A percentile compares a stretch with the other conserved stretches of the same genome.
phyloP scores from a whole-genome alignment of 148 eudicot species.

The Cornus controversa region DNA sequence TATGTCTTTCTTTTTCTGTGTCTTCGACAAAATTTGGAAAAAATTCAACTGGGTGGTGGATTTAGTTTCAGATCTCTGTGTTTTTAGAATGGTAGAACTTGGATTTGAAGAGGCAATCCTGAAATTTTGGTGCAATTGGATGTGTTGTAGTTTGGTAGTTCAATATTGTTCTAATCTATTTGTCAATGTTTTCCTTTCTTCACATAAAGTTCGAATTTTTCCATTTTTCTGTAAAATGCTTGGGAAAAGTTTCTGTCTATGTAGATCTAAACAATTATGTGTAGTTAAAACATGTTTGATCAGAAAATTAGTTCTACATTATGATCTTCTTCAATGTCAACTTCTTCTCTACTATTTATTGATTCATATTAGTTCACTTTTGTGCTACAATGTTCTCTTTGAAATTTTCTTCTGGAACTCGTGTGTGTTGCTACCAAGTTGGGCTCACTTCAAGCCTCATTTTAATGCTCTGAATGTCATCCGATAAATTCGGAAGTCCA shows the following conservation, averaged over 20 bases:
- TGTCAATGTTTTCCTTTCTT: not conserved
- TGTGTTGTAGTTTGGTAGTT: not conserved
- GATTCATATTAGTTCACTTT: not conserved
- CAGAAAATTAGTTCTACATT: not conserved
- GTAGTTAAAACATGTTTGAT: not conserved
- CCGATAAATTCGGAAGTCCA: too few species aligned
- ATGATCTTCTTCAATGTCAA: not conserved
- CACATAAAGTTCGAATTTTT: not conserved
- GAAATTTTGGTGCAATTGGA: not conserved
- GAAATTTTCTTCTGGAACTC: not conserved
- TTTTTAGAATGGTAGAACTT: not conserved
- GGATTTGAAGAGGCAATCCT: not conserved
- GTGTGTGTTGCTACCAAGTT: too few species aligned
- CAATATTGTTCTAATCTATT: not conserved
- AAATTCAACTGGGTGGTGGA: slow-evolving; percentile 4
- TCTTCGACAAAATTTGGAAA: not conserved
- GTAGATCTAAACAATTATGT: not conserved
- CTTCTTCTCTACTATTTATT: too few species aligned
- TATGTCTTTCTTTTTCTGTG: not conserved
- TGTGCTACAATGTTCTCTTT: not conserved
- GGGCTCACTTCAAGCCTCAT: too few species aligned
- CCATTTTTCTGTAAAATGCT: not conserved
- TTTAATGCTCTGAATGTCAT: too few species aligned
- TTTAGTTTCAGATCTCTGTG: not conserved
- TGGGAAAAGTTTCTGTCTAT: not conserved